Conservation (phyloP, 1,284 basidiomycete species). For the Apiotrichum akiyoshidainum region DNA sequence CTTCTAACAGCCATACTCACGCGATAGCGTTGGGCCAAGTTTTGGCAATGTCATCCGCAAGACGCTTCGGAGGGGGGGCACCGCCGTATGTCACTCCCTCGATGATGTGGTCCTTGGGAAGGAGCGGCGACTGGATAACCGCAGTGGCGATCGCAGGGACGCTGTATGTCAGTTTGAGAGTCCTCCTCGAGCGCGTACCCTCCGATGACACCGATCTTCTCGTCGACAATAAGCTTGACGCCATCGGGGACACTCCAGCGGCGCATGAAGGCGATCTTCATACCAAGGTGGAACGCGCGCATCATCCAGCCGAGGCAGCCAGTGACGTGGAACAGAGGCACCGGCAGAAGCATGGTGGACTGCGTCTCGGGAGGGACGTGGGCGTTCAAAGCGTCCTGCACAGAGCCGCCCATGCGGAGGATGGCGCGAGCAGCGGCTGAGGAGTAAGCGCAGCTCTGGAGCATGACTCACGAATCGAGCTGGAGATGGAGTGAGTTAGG, state of each 20-base stretch:
- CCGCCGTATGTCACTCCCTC: conserved; percentile 44
- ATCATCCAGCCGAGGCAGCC: conserved; percentile 44
- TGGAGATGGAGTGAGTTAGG: conserved; percentile 32
- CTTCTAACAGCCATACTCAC: neutral
- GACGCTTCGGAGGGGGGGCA: conserved; percentile 39
- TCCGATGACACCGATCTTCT: conserved; percentile 38
- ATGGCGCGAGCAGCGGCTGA: conserved; percentile 24
- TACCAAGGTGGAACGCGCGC: conserved; percentile 37
- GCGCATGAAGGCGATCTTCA: conserved; percentile 38
- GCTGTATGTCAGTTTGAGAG: neutral
- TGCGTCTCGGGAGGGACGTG: conserved; percentile 17
- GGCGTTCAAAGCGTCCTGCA: conserved; percentile 8
- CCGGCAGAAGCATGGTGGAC: conserved; percentile 31
- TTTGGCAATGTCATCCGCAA: conserved; percentile 33
- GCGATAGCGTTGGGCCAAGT: conserved; percentile 31
- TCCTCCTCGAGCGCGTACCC: conserved; percentile 28
- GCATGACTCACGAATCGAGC: conserved; percentile 3
- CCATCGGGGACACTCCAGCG: conserved; percentile 39
- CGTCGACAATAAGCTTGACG: conserved; percentile 28
- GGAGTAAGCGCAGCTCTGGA: neutral
- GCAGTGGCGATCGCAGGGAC: conserved; percentile 43
- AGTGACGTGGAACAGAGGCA: conserved; percentile 48
- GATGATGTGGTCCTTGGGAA: conserved; percentile 30
- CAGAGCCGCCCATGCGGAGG: conserved; percentile 13
- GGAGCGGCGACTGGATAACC: conserved; percentile 33